These are phyloP conservation scores for Scolecobasidium constrictum DNA, from an alignment of 2,329 filamentous ascomycete genomes.

Conservation along the genomic window DNA sequence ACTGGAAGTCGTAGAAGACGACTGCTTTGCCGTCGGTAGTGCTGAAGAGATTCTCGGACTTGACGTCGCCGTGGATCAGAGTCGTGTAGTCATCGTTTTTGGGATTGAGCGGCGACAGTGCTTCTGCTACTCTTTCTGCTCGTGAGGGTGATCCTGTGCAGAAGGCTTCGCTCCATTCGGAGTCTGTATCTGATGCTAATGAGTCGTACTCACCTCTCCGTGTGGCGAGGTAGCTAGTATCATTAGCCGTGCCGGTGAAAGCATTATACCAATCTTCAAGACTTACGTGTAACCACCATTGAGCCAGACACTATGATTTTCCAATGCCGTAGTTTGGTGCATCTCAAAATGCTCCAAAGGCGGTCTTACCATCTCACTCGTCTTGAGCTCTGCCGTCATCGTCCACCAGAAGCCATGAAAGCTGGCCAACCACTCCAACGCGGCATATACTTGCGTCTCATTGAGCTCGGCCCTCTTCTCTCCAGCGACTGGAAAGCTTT, in stretches of 20 bases:
- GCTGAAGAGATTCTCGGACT: constrained; percentile 58
- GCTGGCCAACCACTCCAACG: constrained; percentile 50
- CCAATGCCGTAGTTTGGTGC: constrained; percentile 15
- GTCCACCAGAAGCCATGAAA: constrained; percentile 50
- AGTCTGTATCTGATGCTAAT: constrained; percentile 33
- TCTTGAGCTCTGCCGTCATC: constrained; percentile 15
- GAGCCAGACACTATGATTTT: constrained; percentile 38
- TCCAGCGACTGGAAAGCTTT: constrained; percentile 44
- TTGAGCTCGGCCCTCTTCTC: constrained; percentile 41
- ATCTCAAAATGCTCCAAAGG: constrained; percentile 41
- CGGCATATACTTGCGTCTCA: constrained; percentile 37
- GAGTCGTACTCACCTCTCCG: constrained; percentile 44
- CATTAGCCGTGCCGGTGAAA: background rate
- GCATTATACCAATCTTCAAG: no score
- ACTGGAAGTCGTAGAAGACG: constrained; percentile 61
- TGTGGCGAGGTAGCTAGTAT: constrained; percentile 51
- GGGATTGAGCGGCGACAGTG: constrained; percentile 28
- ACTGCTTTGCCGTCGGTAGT: constrained; percentile 37
- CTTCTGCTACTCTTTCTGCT: background rate
- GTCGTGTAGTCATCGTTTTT: constrained; percentile 42
- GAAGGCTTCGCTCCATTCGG: constrained; percentile 30
- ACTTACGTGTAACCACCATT: constrained; percentile 48
- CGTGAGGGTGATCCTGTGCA: background rate
- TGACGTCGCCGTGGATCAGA: constrained; percentile 58
- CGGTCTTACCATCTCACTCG: constrained; percentile 36